phyloP scores from a whole-genome alignment of 2,329 filamentous ascomycete species.

The Diplodia scrobiculata region DNA sequence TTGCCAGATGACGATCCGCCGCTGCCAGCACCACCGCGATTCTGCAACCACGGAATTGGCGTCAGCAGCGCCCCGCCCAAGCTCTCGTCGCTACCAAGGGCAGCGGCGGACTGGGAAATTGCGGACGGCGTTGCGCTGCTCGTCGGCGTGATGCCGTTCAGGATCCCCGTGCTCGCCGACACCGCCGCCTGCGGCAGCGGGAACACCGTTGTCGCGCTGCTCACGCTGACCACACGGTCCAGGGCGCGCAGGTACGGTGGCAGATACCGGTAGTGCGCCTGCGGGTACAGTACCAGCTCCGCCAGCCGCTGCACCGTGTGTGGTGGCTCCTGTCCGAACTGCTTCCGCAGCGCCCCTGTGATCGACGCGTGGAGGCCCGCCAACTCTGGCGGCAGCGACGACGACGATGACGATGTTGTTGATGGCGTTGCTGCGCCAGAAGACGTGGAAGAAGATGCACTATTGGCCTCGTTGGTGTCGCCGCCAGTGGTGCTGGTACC shows the following conservation, averaged over 20 bases:
- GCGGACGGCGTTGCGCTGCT: constrained; percentile 51
- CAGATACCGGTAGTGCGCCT: constrained; percentile 76
- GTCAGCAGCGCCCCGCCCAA: constrained; percentile 88
- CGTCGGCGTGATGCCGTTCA: constrained; percentile 63
- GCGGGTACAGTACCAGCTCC: constrained; percentile 78
- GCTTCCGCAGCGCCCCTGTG: constrained; percentile 59
- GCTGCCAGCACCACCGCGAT: constrained; percentile 36
- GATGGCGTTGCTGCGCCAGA: not conserved
- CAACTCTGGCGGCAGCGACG: constrained; percentile 38
- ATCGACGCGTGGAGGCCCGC: constrained; percentile 42
- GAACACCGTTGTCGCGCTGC: constrained; percentile 76
- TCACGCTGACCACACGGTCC: constrained; percentile 87
- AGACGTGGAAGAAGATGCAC: not conserved
- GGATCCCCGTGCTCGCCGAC: constrained; percentile 48
- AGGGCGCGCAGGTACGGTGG: constrained; percentile 86
- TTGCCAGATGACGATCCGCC: constrained; percentile 33
- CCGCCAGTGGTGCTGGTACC: not conserved
- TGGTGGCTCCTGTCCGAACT: constrained; percentile 75
- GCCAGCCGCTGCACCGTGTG: constrained; percentile 91
- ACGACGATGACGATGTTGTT: constrained; percentile 8
- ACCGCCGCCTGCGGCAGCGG: constrained; percentile 71
- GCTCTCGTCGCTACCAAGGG: constrained; percentile 79
- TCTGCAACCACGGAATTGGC: constrained; percentile 82
- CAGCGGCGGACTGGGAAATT: not conserved
- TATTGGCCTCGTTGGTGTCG: not conserved